Evolutionary conservation across 495 filamentous ascomycete genomes (phyloP), one percentile per base, ranked within the genome.

Genomic region (Penicillium odoratum): DNA sequence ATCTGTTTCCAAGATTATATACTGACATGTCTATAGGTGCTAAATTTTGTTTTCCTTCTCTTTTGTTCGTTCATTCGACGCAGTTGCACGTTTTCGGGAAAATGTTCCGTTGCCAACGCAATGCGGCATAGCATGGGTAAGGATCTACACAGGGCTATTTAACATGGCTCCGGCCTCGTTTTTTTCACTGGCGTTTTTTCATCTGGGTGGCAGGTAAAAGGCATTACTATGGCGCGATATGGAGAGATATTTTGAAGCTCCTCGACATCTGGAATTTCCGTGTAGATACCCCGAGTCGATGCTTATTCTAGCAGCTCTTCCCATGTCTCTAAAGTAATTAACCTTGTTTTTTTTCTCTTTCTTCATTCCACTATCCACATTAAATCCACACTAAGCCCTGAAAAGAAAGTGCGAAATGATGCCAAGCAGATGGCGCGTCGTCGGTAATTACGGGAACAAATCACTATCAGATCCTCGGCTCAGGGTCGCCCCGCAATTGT

Each of bases 201-300:
- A 67, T 60, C 62, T 66, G 72, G 73, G 66, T 70, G 72, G 73
- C 63, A 74, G 69, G 68, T 67, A 66, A 73, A 75, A 69, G 67
- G 74, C 72, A 73, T 74, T 68, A 71, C 21, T 69, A 74, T 69
- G 78, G 77, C 78, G 70, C 68, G 76, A 71, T 69, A 78, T 66
- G 72, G 74, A 77, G 70, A 74, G 61, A 77, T 63, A 71, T 74
- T 65, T 63, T 67, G 69, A 72, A 78, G 77, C 76, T 78, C 75
- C 76, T 80, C 76, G 73, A 75, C 38, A 40, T 40, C 38, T 40
- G 38, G 38, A 52, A 71, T 74, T 75, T 71, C 61, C 69, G 77
- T 72, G 69, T 74, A 74, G 76, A 78, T 66, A 78, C 76, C 75
- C 77, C 76, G 76, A 80, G 76, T 80, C 73, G 77, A 78, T 69